Base-by-base conservation (phyloP, 2,329 filamentous ascomycete genomes). In the Balansia obtecta region DNA sequence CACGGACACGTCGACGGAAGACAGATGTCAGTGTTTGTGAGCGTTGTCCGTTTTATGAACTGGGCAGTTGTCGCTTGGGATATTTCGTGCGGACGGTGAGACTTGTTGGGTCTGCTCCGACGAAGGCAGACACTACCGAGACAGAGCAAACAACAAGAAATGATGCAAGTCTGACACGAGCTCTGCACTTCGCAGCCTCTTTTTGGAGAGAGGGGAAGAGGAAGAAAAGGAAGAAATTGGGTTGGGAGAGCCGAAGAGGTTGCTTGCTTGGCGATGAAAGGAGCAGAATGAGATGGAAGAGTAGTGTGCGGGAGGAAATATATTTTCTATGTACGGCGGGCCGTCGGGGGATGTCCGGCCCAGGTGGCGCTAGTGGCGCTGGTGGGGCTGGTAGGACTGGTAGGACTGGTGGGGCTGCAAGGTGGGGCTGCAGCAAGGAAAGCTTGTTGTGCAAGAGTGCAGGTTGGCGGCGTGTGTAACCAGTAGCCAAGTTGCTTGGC, bases 1-100 rank as follows among this genome's bases (percentile, higher is more conserved):
- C 66, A 69, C 68, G 64, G 57, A 56, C 64, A 68, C 64, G 55
- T 46, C 41, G 50, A 32, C 43, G 12, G 15, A 30, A n/a, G 27
- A 15, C 40, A 48, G 50, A 27, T 54, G 60, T 54, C 56, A 50
- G 58, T 56, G 56, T 55, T 52, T 58, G 55, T 56, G 54, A 54
- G 49, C 50, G 55, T 37, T 40, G 49, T 33, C 33, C 34, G n/a
- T n/a, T 33, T 40, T 33, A 18, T 11, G 33, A 10, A 34, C 20
- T n/a, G n/a, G n/a, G 48, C 3, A 18, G 34, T 45, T 45, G 42
- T 12, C n/a, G 42, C 27, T 27, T 27, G 27, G 34, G n/a, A 34
- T n/a, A 4, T 15, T 34, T n/a, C n/a, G n/a, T n/a, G 27, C 13
- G 11, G 16, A 44, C 10, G 18, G 13, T 12, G 27, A 27, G 27